Conservation (phyloP, 2,329 filamentous ascomycete species). For the Fusarium hainanense region DNA sequence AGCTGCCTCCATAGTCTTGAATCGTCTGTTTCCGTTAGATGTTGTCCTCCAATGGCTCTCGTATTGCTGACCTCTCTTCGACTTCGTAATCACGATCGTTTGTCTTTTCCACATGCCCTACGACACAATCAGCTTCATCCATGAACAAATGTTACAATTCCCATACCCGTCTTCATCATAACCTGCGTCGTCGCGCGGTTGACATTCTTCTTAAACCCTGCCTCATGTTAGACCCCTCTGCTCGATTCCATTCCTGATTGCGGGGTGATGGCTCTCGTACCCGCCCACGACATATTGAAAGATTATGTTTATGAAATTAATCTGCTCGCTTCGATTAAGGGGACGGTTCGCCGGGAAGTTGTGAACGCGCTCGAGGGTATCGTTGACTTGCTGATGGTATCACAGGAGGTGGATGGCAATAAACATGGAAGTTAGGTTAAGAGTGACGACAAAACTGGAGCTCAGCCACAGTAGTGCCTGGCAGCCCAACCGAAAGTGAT, state of each 20-base stretch:
- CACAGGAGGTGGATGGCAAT: slow-evolving; percentile 37
- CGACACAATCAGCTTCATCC: slow-evolving; percentile 20
- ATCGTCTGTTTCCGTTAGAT: slow-evolving; percentile 71
- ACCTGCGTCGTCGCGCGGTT: slow-evolving; percentile 99
- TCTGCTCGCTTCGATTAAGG: slow-evolving; percentile 15
- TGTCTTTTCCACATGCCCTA: slow-evolving; percentile 96
- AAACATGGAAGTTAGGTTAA: slow-evolving; percentile 38
- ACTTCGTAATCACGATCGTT: slow-evolving; percentile 99
- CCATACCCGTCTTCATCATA: slow-evolving; percentile 97
- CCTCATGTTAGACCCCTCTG: slow-evolving; percentile 48
- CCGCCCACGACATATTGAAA: slow-evolving; percentile 76
- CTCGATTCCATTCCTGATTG: slow-evolving; percentile 23
- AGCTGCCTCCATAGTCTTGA: slow-evolving; percentile 96
- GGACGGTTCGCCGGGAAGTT: slow-evolving; percentile 15
- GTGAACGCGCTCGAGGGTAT: slow-evolving; percentile 30
- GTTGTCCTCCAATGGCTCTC: background rate
- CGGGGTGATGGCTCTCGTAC: slow-evolving; percentile 56
- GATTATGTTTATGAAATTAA: slow-evolving; percentile 20
- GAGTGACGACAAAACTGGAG: slow-evolving; percentile 48
- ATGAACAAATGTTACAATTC: background rate
- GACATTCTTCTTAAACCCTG: slow-evolving; percentile 84
- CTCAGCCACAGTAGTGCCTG: slow-evolving; percentile 48
- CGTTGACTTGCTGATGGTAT: slow-evolving; percentile 31
- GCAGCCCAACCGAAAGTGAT: slow-evolving; percentile 47
- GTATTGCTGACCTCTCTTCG: slow-evolving; percentile 77